These are phyloP conservation scores for Phytopythium sindhum DNA, from an alignment of 352 stramenopile species.

Conservation along the genomic window DNA sequence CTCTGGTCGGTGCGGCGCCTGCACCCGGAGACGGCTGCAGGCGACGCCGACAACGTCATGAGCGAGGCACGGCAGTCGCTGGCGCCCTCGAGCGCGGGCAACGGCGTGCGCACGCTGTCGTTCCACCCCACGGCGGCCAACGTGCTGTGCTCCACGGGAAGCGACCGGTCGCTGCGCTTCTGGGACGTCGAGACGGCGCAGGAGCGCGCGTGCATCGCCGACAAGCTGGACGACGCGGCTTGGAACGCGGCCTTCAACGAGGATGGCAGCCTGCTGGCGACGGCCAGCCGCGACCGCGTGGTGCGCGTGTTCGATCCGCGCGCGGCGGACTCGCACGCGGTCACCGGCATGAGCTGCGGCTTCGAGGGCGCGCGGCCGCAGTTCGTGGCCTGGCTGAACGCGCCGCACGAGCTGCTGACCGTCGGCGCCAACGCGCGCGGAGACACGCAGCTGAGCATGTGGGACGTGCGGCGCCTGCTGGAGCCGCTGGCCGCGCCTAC, in stretches of 20 bases:
- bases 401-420: slow-evolving; percentile 38
- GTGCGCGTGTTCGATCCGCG: slow-evolving; percentile 76
- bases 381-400: slow-evolving; percentile 58
- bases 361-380: slow-evolving; percentile 68
- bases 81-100: slow-evolving; percentile 41
- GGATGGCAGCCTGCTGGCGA: slow-evolving; percentile 62
- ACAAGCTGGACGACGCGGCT: slow-evolving; percentile 68
- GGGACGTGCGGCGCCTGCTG: slow-evolving; percentile 67
- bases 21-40: slow-evolving; percentile 2
- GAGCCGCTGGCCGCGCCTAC: slow-evolving; percentile 46
- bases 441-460: slow-evolving; percentile 70
- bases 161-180: slow-evolving; percentile 65
- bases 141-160: slow-evolving; percentile 53
- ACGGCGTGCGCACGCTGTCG: slow-evolving; percentile 39
- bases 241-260: slow-evolving; percentile 74
- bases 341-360: slow-evolving; percentile 66
- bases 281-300: slow-evolving; percentile 64
- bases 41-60: slow-evolving; percentile 6
- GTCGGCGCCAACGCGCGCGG: slow-evolving; percentile 54
- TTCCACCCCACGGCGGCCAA: slow-evolving; percentile 65
- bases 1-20: slow-evolving; percentile 45
- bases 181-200: slow-evolving; percentile 65
- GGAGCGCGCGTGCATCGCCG: slow-evolving; percentile 35
- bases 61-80: slow-evolving; percentile 24
- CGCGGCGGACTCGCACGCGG: slow-evolving; percentile 25